Base-by-base conservation (phyloP, 768 basidiomycete species). In the Tulasnella sp. region DNA sequence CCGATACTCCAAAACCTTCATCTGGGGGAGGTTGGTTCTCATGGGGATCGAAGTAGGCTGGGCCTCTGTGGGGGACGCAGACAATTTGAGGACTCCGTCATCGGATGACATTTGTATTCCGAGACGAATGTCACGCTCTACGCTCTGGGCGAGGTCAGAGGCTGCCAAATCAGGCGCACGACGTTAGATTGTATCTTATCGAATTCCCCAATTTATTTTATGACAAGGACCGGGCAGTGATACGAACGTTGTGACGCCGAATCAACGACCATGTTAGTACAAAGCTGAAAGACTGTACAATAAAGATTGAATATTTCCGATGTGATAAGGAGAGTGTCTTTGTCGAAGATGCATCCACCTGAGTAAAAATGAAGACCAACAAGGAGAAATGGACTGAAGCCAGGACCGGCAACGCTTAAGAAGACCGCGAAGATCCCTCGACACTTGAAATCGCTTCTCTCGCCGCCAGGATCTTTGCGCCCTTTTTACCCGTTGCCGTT, bases 11-110 rank as follows among this genome's bases (percentile, higher is more conserved):
- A 74, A 39, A 75, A 76, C 52, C 75, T 76, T 77, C 78, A 71
- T 77, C 76, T 72, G 72, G 77, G 76, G 72, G 79, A 78, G 73
- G 79, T 78, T 72, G 80, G 72, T 71, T 72, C 70, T 75, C 73
- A 5, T 62, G 62, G 32, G 72, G 42, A 22, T 62, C 66, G 37
- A 69, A 66, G 14, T 29, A 42, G 40, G 37, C n/a, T 7, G 52
- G 63, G 32, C 37, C 47, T 34, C 47, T 37, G 26, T 29, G 72
- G n/a, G n/a, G n/a, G n/a, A n/a, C n/a, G n/a, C n/a, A n/a, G n/a
- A n/a, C n/a, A n/a, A n/a, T n/a, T n/a, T n/a, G n/a, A n/a, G n/a
- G n/a, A n/a, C n/a, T n/a, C n/a, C n/a, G n/a, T n/a, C n/a, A n/a
- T n/a, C n/a, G n/a, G n/a, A n/a, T n/a, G n/a, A n/a, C n/a, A n/a